These are phyloP conservation scores for Phycomyces blakesleeanus DNA, from an alignment of 192 early-diverging fungal genomes.

Conservation along the genomic window DNA sequence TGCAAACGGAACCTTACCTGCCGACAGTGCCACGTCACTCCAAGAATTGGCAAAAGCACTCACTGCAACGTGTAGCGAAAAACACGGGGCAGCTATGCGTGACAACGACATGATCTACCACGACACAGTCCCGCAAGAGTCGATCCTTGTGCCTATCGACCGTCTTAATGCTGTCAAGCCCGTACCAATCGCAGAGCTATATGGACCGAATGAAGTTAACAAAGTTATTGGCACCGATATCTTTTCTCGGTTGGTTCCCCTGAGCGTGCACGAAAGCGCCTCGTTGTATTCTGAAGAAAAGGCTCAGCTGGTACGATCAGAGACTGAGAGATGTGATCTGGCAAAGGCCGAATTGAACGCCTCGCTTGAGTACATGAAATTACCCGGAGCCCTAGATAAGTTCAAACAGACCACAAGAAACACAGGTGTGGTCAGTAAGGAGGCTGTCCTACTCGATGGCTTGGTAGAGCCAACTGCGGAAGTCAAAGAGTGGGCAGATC, in stretches of 20 bases:
- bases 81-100: conserved; percentile 60
- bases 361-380: conserved; percentile 82
- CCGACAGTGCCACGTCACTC: conserved; percentile 66
- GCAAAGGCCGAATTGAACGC: conserved; percentile 83
- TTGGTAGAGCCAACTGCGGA: conserved; percentile 54
- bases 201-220: conserved; percentile 68
- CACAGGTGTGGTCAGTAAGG: conserved; percentile 7
- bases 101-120: conserved; percentile 99
- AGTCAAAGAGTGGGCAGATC: conserved; percentile 59
- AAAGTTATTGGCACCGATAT: conserved; percentile 90
- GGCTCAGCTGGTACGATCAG: conserved; percentile 83
- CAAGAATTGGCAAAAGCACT: conserved; percentile 71
- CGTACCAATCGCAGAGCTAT: conserved; percentile 70
- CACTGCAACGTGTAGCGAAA: conserved; percentile 63
- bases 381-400: conserved; percentile 72
- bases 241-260: conserved; percentile 82
- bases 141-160: conserved; percentile 76
- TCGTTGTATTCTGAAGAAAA: conserved; percentile 96
- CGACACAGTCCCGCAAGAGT: conserved; percentile 75
- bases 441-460: conserved; percentile 42
- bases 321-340: conserved; percentile 72
- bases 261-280: conserved; percentile 91
- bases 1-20: conserved; percentile 53
- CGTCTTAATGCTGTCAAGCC: conserved; percentile 82
- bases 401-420: conserved; percentile 63